A percentile compares a stretch with the other conserved stretches of the same genome.
Evolutionary conservation across 2,329 filamentous ascomycete species (phyloP).

Genomic region (Sporothrix brasiliensis): DNA sequence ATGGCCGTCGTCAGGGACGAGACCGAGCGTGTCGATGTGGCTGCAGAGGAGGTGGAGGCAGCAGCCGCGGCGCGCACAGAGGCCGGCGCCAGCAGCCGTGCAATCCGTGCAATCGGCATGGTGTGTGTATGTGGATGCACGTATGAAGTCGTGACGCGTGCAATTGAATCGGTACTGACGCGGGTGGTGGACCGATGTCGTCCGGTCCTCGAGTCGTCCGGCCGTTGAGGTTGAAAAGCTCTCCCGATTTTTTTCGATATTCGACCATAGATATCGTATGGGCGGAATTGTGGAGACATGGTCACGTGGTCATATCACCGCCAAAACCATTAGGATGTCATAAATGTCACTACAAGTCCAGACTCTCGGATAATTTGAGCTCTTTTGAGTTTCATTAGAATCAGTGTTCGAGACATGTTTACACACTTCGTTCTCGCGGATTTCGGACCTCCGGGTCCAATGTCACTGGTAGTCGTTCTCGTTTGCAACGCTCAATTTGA

Average conservation of each 20-base stretch:
- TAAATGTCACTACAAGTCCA: background rate
- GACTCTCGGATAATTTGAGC: background rate
- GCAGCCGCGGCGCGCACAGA: background rate
- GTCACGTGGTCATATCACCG: background rate
- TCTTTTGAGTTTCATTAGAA: background rate
- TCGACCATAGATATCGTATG: background rate
- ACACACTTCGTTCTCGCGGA: background rate
- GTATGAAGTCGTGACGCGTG: background rate
- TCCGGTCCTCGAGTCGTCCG: slow-evolving; percentile 7
- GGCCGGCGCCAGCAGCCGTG: slow-evolving; percentile 31
- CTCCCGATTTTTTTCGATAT: slow-evolving; percentile 28
- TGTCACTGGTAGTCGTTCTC: background rate
- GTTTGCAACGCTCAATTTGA: background rate
- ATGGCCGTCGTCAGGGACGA: slow-evolving; percentile 28
- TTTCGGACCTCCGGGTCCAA: background rate
- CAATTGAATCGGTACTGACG: background rate
- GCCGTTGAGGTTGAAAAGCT: slow-evolving; percentile 10
- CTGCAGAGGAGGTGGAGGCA: background rate
- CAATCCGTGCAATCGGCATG: slow-evolving; percentile 30
- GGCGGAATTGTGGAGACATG: background rate
- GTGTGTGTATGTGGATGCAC: background rate
- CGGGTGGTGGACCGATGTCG: background rate
- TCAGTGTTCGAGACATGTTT: background rate
- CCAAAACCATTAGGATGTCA: background rate
- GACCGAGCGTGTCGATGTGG: background rate